phyloP scores from a whole-genome alignment of 2,329 filamentous ascomycete genomes.

The Pyrenochaeta sp. region DNA sequence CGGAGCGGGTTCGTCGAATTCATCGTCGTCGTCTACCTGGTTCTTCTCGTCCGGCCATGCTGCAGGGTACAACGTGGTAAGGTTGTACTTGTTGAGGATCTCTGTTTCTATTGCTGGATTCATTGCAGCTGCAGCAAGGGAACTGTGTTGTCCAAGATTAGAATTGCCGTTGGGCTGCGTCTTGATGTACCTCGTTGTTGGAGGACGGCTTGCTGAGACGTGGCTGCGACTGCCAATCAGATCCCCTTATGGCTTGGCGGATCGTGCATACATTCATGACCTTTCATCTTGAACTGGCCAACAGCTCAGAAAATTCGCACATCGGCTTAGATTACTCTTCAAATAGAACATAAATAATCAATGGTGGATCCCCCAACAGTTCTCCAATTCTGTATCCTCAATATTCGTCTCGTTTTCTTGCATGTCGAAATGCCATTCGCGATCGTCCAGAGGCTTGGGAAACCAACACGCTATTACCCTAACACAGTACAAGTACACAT shows the following conservation, averaged over 20 bases:
- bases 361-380: no score
- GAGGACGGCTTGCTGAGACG: conserved; percentile 14
- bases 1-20: conserved; percentile 59
- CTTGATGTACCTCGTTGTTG: conserved; percentile 14
- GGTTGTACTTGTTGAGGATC: conserved; percentile 89
- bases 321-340: neutral
- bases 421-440: no score
- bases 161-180: conserved; percentile 3
- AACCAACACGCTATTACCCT: no score
- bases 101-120: conserved; percentile 64
- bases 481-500: no score
- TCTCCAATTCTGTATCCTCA: no score
- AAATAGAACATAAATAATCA: no score
- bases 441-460: no score
- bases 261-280: no score
- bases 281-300: neutral
- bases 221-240: no score
- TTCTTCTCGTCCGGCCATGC: conserved; percentile 89
- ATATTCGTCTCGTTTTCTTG: no score
- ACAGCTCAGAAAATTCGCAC: neutral
- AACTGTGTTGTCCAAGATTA: neutral
- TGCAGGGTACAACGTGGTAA: conserved; percentile 78
- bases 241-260: neutral
- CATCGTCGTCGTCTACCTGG: conserved; percentile 65
- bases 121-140: conserved; percentile 29